phyloP scores from a whole-genome alignment of 805 yeast species.

The Ogataea haglerorum region DNA sequence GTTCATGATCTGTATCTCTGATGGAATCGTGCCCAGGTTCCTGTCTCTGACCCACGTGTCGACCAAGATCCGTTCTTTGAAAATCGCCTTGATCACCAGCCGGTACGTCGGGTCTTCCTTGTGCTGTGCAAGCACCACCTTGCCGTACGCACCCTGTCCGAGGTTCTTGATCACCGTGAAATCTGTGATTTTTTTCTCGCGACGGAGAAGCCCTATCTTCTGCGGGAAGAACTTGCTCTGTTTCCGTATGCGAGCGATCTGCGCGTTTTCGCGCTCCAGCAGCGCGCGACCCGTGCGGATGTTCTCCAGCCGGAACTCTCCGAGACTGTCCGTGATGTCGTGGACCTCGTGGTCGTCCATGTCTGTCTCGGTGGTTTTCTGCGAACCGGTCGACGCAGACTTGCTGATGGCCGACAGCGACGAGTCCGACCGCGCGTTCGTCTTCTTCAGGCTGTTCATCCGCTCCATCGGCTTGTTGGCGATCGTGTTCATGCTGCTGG shows the following conservation, averaged over 20 bases:
- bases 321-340: constrained; percentile 12
- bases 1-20: constrained; percentile 93
- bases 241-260: constrained; percentile 35
- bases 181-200: constrained; percentile 69
- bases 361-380: constrained; percentile 7
- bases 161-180: constrained; percentile 68
- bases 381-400: constrained; percentile 13
- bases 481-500: constrained; percentile 22
- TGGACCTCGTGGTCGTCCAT: constrained; percentile 5
- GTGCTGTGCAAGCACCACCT: constrained; percentile 77
- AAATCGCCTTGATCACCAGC: constrained; percentile 83
- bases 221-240: constrained; percentile 49
- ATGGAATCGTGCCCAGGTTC: constrained; percentile 85
- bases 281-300: constrained; percentile 41
- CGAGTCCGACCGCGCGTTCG: constrained; percentile 15
- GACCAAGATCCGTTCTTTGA: constrained; percentile 87
- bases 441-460: constrained; percentile 8
- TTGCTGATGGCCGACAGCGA: constrained; percentile 14
- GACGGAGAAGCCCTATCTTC: constrained; percentile 60
- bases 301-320: constrained; percentile 18
- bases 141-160: constrained; percentile 98
- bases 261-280: constrained; percentile 43
- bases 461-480: constrained; percentile 1
- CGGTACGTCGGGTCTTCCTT: constrained; percentile 57
- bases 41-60: constrained; percentile 98